Evolutionary conservation across 129 eudicot genomes (phyloP).

Genomic region (Daucus carota): DH1_v3.0 NC_030381.2:37931501-37932000

Average conservation of each 20-base stretch:
- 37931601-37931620: slow-evolving; percentile 95
- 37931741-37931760: not conserved
- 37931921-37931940: not conserved
- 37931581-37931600: slow-evolving; percentile 87
- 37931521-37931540: slow-evolving; percentile 11
- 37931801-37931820: not conserved
- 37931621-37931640: slow-evolving; percentile 93
- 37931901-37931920: not conserved
- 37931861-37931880: not conserved
- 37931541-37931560: slow-evolving; percentile 98
- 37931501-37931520: not conserved
- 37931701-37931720: not conserved
- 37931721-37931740: not conserved
- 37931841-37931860: not conserved
- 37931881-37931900: not conserved
- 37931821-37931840: not conserved
- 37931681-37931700: not conserved
- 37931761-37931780: not conserved
- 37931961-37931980: too few relatives aligned
- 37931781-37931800: not conserved
- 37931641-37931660: slow-evolving; percentile 8
- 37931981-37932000: too few relatives aligned
- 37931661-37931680: not conserved
- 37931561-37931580: slow-evolving; percentile 94
- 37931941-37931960: not conserved